Base-by-base conservation (phyloP, 805 yeast genomes). In the Barnettozyma salicaria region DNA sequence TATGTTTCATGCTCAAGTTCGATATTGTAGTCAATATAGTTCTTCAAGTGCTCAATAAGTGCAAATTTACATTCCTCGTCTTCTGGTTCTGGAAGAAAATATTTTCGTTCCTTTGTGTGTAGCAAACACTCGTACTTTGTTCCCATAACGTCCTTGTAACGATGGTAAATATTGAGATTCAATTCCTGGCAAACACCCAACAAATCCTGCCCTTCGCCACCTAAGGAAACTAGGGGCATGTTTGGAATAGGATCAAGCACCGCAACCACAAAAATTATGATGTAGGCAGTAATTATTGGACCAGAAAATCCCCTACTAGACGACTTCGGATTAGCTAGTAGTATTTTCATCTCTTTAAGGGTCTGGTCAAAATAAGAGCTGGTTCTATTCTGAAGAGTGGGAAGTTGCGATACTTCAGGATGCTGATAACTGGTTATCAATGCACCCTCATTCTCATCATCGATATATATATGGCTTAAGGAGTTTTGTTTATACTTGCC, bases 231-330 rank as follows among this genome's bases (percentile, higher is more conserved):
- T 14, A 48, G 26, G 1, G 50, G 30, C 1, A 34, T 17, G 6
- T 43, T 41, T 5, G 49, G 41, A 3, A 47, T 37, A 7, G 56
- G 55, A 32, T 49, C 55, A 2, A 47, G 43, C 2, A 47, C 32
- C 7, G 46, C 36, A 10, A 45, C 44, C 5, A 49, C 45, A 35
- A 48, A 52, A 5, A 52, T 29, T 6, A 50, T 30, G 19, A 46
- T 45, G 17, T 46, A 46, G 3, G 45, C 41, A 9, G 50, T 39
- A 16, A 50, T 29, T 4, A 48, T 25, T 6, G 42, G 34, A 1
- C 49, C 54, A 2, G 45, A 44, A 1, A 40, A 25, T 6, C 30
- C 19, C 1, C 16, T 10, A 12, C 34, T 14, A 8, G 22, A 27
- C 2, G 37, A 19, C 12, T 35, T 31, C n/a, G n/a, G n/a, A 12